phyloP scores from a whole-genome alignment of 495 filamentous ascomycete species.

The Extremus antarcticus region DNA sequence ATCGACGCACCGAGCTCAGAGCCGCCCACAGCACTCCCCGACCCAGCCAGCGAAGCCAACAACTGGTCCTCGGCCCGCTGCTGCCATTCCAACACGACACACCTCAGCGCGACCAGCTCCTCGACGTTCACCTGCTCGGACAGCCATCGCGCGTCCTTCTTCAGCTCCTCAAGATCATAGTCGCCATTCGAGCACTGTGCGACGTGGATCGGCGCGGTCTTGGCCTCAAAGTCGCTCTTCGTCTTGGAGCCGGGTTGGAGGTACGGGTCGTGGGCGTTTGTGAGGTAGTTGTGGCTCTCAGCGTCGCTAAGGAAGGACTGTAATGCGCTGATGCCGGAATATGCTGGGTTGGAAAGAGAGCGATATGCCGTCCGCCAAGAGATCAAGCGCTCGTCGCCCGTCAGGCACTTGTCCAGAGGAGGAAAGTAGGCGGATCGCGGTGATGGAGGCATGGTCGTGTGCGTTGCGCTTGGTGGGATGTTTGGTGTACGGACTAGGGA shows the following conservation, averaged over 20 bases:
- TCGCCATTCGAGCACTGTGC: slow-evolving; percentile 54
- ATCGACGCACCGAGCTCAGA: slow-evolving; percentile 42
- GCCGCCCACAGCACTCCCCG: slow-evolving; percentile 57
- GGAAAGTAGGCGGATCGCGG: slow-evolving; percentile 46
- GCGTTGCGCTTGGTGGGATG: too few species aligned
- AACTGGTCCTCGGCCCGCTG: slow-evolving; percentile 55
- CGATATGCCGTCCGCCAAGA: slow-evolving; percentile 67
- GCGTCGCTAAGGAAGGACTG: slow-evolving; percentile 12
- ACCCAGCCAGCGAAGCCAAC: slow-evolving; percentile 47
- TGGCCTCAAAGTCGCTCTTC: slow-evolving; percentile 69
- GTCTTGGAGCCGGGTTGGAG: slow-evolving; percentile 53
- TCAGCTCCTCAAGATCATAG: slow-evolving; percentile 71
- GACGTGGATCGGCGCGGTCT: slow-evolving; percentile 83
- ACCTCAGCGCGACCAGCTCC: slow-evolving; percentile 70
- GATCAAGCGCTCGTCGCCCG: slow-evolving; percentile 48
- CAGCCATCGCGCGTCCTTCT: slow-evolving; percentile 76
- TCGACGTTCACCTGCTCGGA: slow-evolving; percentile 65
- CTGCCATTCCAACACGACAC: slow-evolving; percentile 77
- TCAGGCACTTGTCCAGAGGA: slow-evolving; percentile 52
- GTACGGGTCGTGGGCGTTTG: slow-evolving; percentile 43
- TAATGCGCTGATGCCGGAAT: slow-evolving; percentile 33
- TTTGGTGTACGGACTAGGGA: too few species aligned
- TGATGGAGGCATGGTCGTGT: not conserved
- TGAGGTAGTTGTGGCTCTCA: slow-evolving; percentile 3
- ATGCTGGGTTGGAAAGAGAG: slow-evolving; percentile 46